A percentile compares a stretch with the other conserved stretches of the same genome.
Evolutionary conservation across 306 rosid species (phyloP).

Genomic region (Argentina anserina): DNA sequence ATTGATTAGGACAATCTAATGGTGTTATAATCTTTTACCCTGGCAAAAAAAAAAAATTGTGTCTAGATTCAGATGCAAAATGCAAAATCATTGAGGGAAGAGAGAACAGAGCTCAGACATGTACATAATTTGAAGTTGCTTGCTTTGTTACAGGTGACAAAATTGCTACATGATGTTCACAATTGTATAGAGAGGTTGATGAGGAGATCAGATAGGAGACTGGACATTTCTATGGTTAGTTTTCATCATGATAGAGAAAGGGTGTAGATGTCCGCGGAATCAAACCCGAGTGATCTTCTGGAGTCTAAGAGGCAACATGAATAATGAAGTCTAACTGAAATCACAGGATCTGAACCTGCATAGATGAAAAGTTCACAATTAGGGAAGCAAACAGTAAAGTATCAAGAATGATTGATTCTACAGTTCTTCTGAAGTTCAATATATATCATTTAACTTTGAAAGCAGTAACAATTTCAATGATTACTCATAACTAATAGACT

Average conservation of each 20-base stretch:
- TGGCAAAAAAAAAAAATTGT: too few species aligned
- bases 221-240: constrained; percentile 32
- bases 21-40: too few species aligned
- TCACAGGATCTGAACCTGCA: constrained; percentile 52
- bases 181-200: too few species aligned
- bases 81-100: too few species aligned
- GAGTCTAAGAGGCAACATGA: constrained; percentile 33
- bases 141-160: too few species aligned
- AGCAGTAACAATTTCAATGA: background rate
- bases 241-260: constrained; percentile 30
- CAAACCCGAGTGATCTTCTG: constrained; percentile 33
- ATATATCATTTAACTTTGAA: background rate
- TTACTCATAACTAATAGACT: background rate
- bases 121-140: too few species aligned
- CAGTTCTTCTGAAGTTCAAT: constrained; percentile 29
- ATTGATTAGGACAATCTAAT: too few species aligned
- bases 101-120: too few species aligned
- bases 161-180: too few species aligned
- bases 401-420: constrained; percentile 30
- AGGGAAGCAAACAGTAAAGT: constrained; percentile 37
- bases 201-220: constrained; percentile 33
- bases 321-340: constrained; percentile 27
- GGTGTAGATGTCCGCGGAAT: too few species aligned
- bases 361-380: constrained; percentile 42
- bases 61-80: too few species aligned